Evolutionary conservation across 768 basidiomycete species (phyloP), one percentile per base, ranked within the genome.

Genomic region (Kwoniella sp.): DNA sequence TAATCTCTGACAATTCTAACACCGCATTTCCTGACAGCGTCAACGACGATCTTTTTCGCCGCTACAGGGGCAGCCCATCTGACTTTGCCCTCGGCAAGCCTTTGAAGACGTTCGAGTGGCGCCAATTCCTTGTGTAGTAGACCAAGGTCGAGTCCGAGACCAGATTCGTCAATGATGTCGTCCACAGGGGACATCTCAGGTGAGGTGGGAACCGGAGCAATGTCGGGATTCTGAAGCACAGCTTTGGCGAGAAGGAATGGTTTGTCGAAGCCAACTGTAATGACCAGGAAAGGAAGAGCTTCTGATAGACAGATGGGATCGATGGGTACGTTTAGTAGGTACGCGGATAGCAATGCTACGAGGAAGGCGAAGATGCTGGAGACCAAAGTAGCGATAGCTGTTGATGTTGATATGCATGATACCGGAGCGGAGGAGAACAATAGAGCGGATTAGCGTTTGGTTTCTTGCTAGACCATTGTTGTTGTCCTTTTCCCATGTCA

Each of bases 221-320:
- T 82, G 26, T 82, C 80, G 1, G 90, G 90, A 70, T 93, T 90
- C 27, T 86, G 85, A 81, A 97, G 91, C 17, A 98, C 90, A 1
- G 92, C 89, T 13, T 88, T 85, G 1, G 93, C 94, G 25, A 99
- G 87, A 7, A 91, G 86, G 50, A 95, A 87, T 0, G 94, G 95
- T 79, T 99, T 98, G 81, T 99, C 96, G 79, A 98, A 99, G 7
- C 95, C 95, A 64, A 99, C 88, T 1, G 93, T 96, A 80, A 95
- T 95, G 36, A 99, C 94, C 52, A 98, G 83, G 87, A 98, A 98
- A 0, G 96, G 96, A 0, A 99, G 85, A 0, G 96, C 95, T 79
- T 99, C 96, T 10, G 91, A 92, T 55, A 99, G 84, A 10, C 88
- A 88, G 57, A 98, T 88, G 1, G 92, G 92, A 78, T 98, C 94